Base-by-base conservation (phyloP, 169 alveolate species). In the Plasmodium inui region DNA sequence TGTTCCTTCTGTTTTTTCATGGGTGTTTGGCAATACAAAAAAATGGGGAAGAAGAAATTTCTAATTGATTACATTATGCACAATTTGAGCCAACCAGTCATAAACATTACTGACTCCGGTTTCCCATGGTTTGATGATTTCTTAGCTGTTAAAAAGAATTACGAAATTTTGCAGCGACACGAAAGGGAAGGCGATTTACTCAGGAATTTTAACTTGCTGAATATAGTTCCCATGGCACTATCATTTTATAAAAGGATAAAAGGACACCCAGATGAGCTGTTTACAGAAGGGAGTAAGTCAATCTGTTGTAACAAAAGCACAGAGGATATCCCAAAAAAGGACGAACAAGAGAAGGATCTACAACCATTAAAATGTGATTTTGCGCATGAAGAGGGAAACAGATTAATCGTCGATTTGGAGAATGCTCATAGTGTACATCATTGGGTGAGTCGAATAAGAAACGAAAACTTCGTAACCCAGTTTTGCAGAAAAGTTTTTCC, bases 11-110 rank as follows among this genome's bases (percentile, higher is more conserved):
- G 90, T 84, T 37, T 88, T 44, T 85, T 91, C n/a, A 92, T 97
- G 91, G 98, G 98, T 44, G 53, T 92, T 53, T 97, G 98, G 98
- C 98, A 97, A 84, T 92, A 96, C 74, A 92, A 88, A 28, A 95
- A 98, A 50, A 95, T 96, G 94, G 94, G 92, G 55, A 96, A 96
- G 96, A 97, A 97, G 83, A 88, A 80, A 30, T 92, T 96, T 46
- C 72, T 96, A 30, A 89, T 95, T 55, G 94, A 95, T 78, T 94
- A 95, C 81, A 92, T 94, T 41, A 92, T 88, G 84, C 78, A 72
- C 53, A 95, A 95, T 46, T 89, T 95, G 37, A 89, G 93, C 70
- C 78, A 83, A 55, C 95, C 92, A 71, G 85, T 95, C 14, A 81
- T 93, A 57, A 46, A 32, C 57, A 50, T 95, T 57, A 73, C 53